Base-by-base conservation (phyloP, 345 rosid genomes). In the Linum usitatissimum region DNA sequence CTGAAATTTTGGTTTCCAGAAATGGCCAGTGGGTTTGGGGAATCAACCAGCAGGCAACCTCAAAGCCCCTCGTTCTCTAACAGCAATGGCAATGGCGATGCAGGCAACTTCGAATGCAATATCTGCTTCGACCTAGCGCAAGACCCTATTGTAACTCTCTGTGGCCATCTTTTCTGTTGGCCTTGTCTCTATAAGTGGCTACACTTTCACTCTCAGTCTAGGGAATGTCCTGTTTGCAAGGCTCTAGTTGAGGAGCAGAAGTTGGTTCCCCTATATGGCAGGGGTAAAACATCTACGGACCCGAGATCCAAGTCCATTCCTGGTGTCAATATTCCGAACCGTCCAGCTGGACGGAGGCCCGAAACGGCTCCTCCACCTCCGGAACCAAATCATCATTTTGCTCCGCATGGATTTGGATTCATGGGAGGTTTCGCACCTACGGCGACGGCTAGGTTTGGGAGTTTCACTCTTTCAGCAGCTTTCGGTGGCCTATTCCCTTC, bases 111-210 rank as follows among this genome's bases (percentile, higher is more conserved):
- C 30, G 99, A 94, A 68, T 94, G 99, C 86, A 94, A 94, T 73
- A 94, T 94, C 59, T 94, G 99, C 82, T 90, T 94, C 17, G 99
- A 94, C 75, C 81, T 90, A 69, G 96, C 99, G 58, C 99, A 94
- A 79, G 96, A 94, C 66, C 99, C 99, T 0, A 90, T 94, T 70
- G 97, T 94, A 14, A 94, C 99, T 58, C 75, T 94, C 61, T 94
- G 99, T 55, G 99, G 99, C 40, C 99, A 94, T 76, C 88, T 94
- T 62, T 94, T 86, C 75, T 94, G 97, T 66, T 94, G 99, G 99
- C 99, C 99, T 55, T 94, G 99, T 69, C 87, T 94, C 49, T 94
- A 94, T 76, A 91, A 85, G 74, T 94, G 99, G 99, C 91, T 90
- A n/a, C 89, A 85, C 30, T 64, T 78, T 60, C 99, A 94, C 65